These are phyloP conservation scores for Aspergillus fischeri DNA, from an alignment of 2,329 filamentous ascomycete genomes.

Conservation along the genomic window DNA sequence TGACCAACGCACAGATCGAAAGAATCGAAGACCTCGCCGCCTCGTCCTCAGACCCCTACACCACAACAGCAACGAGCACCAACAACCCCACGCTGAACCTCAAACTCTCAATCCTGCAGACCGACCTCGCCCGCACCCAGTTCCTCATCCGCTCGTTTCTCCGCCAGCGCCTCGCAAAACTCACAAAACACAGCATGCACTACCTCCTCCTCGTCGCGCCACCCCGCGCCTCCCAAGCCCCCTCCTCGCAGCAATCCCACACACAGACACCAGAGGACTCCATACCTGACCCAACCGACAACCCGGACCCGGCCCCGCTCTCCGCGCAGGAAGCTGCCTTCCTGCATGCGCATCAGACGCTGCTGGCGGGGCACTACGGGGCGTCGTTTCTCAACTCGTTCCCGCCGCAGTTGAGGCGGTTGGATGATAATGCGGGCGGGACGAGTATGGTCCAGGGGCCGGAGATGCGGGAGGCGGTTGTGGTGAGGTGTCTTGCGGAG, in stretches of 20 bases:
- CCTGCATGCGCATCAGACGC: conserved; percentile 75
- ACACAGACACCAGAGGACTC: conserved; percentile 25
- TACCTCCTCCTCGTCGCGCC: conserved; percentile 31
- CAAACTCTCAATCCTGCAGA: conserved; percentile 89
- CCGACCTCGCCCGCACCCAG: conserved; percentile 90
- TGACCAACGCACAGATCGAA: conserved; percentile 48
- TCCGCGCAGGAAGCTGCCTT: conserved; percentile 77
- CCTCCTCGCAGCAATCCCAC: conserved; percentile 11
- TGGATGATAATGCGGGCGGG: conserved; percentile 87
- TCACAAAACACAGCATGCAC: conserved; percentile 49
- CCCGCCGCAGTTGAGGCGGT: conserved; percentile 69
- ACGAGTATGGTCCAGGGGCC: conserved; percentile 90
- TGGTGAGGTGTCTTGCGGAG: conserved; percentile 58
- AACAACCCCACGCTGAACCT: conserved; percentile 92
- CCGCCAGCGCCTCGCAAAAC: conserved; percentile 79
- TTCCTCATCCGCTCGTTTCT: conserved; percentile 82
- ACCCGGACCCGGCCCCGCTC: conserved; percentile 55
- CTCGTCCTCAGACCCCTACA: conserved; percentile 39
- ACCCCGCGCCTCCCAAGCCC: conserved; percentile 12
- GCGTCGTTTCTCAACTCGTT: conserved; percentile 81
- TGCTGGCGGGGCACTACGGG: conserved; percentile 80
- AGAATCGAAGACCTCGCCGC: conserved; percentile 59
- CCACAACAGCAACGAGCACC: conserved; percentile 60
- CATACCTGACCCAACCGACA: conserved; percentile 24
- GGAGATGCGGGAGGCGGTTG: conserved; percentile 78